Evolutionary conservation across 768 basidiomycete species (phyloP).

Genomic region (Russula foetens): DNA sequence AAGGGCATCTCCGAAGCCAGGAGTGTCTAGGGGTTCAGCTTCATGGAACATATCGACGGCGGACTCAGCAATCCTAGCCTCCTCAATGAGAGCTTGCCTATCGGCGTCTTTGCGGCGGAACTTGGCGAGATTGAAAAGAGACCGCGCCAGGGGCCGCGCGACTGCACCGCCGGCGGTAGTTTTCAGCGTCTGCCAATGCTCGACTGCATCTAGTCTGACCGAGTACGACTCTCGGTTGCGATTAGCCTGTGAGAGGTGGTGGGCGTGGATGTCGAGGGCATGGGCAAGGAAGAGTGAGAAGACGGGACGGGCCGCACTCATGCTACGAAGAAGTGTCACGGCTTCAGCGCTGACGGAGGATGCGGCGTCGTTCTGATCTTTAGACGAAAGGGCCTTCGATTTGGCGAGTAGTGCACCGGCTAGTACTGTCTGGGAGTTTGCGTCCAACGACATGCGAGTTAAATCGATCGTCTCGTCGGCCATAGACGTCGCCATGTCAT

Average conservation of each 20-base stretch:
- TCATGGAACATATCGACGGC: slow-evolving; percentile 4
- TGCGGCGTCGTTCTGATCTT: not conserved
- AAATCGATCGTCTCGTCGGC: not conserved
- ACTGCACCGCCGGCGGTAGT: not conserved
- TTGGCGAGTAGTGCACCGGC: slow-evolving; percentile 6
- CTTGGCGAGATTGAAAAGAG: slow-evolving; percentile 3
- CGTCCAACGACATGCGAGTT: not conserved
- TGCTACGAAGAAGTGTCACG: not conserved
- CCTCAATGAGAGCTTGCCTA: not conserved
- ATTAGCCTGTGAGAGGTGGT: slow-evolving; percentile 6
- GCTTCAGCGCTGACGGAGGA: not conserved
- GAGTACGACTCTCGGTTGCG: not conserved
- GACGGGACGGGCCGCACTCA: not conserved
- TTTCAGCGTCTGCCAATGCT: not conserved
- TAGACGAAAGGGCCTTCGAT: slow-evolving; percentile 1
- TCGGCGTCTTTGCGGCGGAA: not conserved
- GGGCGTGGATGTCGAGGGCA: not conserved
- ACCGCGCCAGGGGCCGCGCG: not conserved
- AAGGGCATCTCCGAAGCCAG: slow-evolving; percentile 9
- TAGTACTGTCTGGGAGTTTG: not conserved
- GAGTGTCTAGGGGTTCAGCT: not conserved
- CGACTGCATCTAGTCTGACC: not conserved
- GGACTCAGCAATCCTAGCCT: not conserved
- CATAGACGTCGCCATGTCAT: not conserved
- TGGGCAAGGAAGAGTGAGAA: slow-evolving; percentile 6